Base-by-base conservation (phyloP, 176 grass and related monocot genomes). In the Cymbopogon citratus region DNA sequence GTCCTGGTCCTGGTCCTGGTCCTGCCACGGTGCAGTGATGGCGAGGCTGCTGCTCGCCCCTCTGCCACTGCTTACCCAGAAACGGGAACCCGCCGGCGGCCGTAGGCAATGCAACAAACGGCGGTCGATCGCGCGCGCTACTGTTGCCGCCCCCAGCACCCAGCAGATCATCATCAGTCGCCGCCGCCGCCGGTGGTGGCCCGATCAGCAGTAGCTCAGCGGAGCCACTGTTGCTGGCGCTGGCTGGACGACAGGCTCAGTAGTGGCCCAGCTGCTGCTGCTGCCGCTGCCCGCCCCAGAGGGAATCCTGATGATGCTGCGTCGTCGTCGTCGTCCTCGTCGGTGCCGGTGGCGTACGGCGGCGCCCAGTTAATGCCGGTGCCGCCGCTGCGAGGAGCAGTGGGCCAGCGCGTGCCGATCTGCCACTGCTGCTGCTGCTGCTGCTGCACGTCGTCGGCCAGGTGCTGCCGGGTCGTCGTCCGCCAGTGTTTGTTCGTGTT, bases 241-340 rank as follows among this genome's bases (percentile, higher is more conserved):
- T 23, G 27, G 73, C 9, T 23, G 27, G 35, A 14, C 21, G 46
- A 38, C 44, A 64, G 16, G 48, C 27, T 51, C 43, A 80, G 36
- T 38, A 38, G 36, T 38, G 36, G 5, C 36, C 36, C 36, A 38
- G 36, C 36, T 6, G 6, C 6, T 7, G 36, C 36, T 5, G 36
- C 38, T 9, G 38, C 38, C 7, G 9, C 38, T 6, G 78, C 60
- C 13, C 11, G 12, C 12, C 44, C 35, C 40, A 43, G 54, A 63
- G 72, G 86, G 92, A 94, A 94, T 94, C 89, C 89, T 89, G 92
- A 94, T 94, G 92, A 87, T 94, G 92, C 92, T 94, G 92, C 61
- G 78, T 19, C 13, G 59, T 24, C 19, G 39, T 0, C 73, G 39
- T 57, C 34, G 51, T 60, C 38, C 74, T 16, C 9, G 59, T 11